Evolutionary conservation across 768 basidiomycete species (phyloP).

Genomic region (Boletus vinaceobasis): DNA sequence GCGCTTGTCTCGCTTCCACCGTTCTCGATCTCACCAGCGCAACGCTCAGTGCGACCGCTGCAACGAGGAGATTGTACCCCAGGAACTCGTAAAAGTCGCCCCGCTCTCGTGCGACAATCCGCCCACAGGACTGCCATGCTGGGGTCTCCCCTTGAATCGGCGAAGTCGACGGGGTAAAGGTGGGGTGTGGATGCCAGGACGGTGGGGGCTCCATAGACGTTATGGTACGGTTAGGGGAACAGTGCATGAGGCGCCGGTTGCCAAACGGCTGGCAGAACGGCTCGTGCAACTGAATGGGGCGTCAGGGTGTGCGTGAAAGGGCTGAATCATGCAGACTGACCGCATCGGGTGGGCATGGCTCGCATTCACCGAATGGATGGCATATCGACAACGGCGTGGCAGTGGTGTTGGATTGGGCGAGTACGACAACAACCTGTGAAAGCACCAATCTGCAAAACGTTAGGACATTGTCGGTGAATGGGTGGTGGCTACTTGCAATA

Average conservation of each 20-base stretch:
- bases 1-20: constrained; percentile 69
- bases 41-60: constrained; percentile 58
- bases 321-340: constrained; percentile 37
- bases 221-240: constrained; percentile 39
- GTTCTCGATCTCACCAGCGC: constrained; percentile 67
- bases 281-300: constrained; percentile 59
- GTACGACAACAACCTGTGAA: constrained; percentile 6
- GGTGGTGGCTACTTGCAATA: constrained; percentile 5
- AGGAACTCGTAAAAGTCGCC: constrained; percentile 91
- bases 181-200: constrained; percentile 10
- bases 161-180: constrained; percentile 9
- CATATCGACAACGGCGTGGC: constrained; percentile 33
- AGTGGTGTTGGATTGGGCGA: not conserved
- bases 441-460: constrained; percentile 13
- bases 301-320: constrained; percentile 4
- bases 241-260: constrained; percentile 87
- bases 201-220: constrained; percentile 22
- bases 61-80: constrained; percentile 76
- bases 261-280: constrained; percentile 97
- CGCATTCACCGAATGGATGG: constrained; percentile 54
- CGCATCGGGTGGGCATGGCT: constrained; percentile 59
- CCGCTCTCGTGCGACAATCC: constrained; percentile 73
- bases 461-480: not conserved
- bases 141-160: constrained; percentile 52
- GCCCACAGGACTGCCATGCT: constrained; percentile 93